A percentile compares a stretch with the other conserved stretches of the same genome.
These are phyloP conservation scores for Ascochyta fabae DNA, from an alignment of 2,329 filamentous ascomycete genomes.

Conservation along the genomic window DNA sequence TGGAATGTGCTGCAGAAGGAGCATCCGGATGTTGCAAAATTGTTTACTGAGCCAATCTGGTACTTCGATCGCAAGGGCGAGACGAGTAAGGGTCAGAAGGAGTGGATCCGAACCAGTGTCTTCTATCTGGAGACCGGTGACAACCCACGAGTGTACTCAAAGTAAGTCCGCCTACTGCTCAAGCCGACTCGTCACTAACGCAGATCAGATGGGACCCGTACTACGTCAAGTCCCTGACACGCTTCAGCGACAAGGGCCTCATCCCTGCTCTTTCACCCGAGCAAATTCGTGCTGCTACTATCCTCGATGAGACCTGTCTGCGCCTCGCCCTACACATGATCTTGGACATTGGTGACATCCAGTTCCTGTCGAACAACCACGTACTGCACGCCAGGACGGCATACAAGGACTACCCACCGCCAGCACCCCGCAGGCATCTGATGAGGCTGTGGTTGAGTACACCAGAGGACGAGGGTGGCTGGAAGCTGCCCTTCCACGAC, in stretches of 20 bases:
- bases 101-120: constrained; percentile 74
- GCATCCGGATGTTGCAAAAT: constrained; percentile 77
- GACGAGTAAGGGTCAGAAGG: constrained; percentile 73
- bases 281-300: constrained; percentile 70
- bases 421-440: constrained; percentile 74
- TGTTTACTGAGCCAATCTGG: constrained; percentile 80
- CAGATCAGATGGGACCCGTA: constrained; percentile 76
- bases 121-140: constrained; percentile 77
- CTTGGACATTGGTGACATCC: constrained; percentile 84
- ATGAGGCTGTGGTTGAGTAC: constrained; percentile 86
- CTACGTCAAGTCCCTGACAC: constrained; percentile 76
- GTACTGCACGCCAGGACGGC: constrained; percentile 81
- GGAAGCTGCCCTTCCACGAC: constrained; percentile 83
- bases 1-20: constrained; percentile 80
- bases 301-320: constrained; percentile 79
- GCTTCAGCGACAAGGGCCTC: constrained; percentile 75
- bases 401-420: constrained; percentile 75
- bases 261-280: constrained; percentile 74
- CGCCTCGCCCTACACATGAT: constrained; percentile 81
- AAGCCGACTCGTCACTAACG: constrained; percentile 15
- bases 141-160: constrained; percentile 74
- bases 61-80: constrained; percentile 94
- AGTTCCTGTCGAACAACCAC: constrained; percentile 83
- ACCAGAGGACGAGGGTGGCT: constrained; percentile 82
- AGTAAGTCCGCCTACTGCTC: constrained; percentile 52